Base-by-base conservation (phyloP, 2,329 filamentous ascomycete genomes). In the Scortechinia acanthostroma region DNA sequence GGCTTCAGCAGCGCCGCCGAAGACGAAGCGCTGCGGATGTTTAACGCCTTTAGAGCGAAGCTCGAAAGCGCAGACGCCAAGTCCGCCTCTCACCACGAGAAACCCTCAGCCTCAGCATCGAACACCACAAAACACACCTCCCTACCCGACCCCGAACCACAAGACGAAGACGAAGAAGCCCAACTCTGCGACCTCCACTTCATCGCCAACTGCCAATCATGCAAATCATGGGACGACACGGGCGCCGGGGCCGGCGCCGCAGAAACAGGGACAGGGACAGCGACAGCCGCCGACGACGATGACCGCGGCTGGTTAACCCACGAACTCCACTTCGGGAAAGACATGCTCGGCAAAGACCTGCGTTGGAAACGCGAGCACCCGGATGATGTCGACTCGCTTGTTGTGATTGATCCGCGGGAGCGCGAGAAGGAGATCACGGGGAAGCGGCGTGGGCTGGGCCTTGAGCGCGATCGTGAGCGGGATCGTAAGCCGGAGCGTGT, bases 301-400 rank as follows among this genome's bases (percentile, higher is more conserved):
- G 15, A 22, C 14, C 65, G 76, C 48, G 75, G 66, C 13, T 83
- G 79, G 77, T 71, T 83, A 66, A 65, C 65, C 3, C 79, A 83
- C 55, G 62, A 68, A n/a, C 62, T 84, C 14, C 72, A 63, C 14
- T 83, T 83, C 53, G 76, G 74, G 16, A 81, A 80, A 53, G 80
- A 84, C 51, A 69, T 69, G 4, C 54, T 82, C 4, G 80, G 80
- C 13, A 83, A 83, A 51, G 76, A 83, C 56, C 52, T 83, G 43
- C 74, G 74, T 35, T 84, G 78, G 78, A 82, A 80, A 59, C 64
- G 67, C 52, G 73, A 77, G 53, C 77, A 82, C 54, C 74, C 74
- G 48, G 77, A 80, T 42, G 74, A 82, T 42, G 17, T 40, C 6
- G 35, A 40, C 35, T 40, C 35, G 35, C 54, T 80, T 19, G 65